Evolutionary conservation across 2,329 filamentous ascomycete genomes (phyloP).

Genomic region (Cladosporium velox): DNA sequence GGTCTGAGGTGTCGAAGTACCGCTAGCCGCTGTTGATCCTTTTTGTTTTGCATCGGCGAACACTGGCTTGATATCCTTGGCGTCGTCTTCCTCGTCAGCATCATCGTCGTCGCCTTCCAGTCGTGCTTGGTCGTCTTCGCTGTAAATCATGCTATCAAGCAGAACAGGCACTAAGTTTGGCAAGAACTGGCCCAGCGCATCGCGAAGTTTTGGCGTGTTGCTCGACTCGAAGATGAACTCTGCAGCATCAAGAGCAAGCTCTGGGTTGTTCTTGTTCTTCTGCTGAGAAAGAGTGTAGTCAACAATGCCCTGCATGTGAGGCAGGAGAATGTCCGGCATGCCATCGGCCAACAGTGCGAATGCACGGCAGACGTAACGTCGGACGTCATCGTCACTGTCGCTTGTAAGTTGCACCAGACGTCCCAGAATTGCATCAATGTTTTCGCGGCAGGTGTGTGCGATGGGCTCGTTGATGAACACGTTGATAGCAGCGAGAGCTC

Average conservation of each 20-base stretch:
- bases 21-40: slow-evolving; percentile 55
- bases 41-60: slow-evolving; percentile 71
- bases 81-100: slow-evolving; percentile 85
- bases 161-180: slow-evolving; percentile 85
- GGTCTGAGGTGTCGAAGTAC: slow-evolving; percentile 41
- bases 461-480: slow-evolving; percentile 81
- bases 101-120: slow-evolving; percentile 79
- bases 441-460: slow-evolving; percentile 71
- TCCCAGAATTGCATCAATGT: slow-evolving; percentile 77
- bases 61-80: slow-evolving; percentile 86
- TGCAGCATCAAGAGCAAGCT: slow-evolving; percentile 88
- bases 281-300: slow-evolving; percentile 93
- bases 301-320: slow-evolving; percentile 83
- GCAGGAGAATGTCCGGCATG: slow-evolving; percentile 83
- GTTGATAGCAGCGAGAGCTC: slow-evolving; percentile 83
- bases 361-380: slow-evolving; percentile 87
- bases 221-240: slow-evolving; percentile 97
- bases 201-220: slow-evolving; percentile 79
- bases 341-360: slow-evolving; percentile 92
- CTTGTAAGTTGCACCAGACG: slow-evolving; percentile 79
- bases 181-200: slow-evolving; percentile 74
- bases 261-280: slow-evolving; percentile 75
- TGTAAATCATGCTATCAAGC: slow-evolving; percentile 93
- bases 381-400: slow-evolving; percentile 78
- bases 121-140: slow-evolving; percentile 85